phyloP scores from a whole-genome alignment of 345 rosid genomes.

The Crucihimalaya himalaica region DNA sequence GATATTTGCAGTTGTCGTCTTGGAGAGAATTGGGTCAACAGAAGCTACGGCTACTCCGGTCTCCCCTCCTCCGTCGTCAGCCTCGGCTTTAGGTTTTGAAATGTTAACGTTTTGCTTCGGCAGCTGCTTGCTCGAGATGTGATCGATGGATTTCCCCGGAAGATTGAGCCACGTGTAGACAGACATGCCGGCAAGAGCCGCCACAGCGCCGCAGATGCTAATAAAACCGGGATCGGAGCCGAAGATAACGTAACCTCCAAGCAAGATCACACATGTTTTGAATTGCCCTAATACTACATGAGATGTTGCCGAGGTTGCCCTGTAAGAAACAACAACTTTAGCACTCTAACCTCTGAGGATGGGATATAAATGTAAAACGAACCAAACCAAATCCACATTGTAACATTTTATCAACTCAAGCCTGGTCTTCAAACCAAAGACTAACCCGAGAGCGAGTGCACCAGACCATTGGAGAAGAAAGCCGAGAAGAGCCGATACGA shows the following conservation, averaged over 20 bases:
- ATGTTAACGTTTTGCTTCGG: conserved; percentile 43
- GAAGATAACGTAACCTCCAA: conserved; percentile 78
- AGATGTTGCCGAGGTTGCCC: conserved; percentile 95
- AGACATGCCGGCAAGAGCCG: conserved; percentile 81
- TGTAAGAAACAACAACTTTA: conserved; percentile 30
- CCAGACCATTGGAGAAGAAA: conserved; percentile 98
- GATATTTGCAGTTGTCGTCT: conserved; percentile 36
- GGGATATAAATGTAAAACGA: neutral
- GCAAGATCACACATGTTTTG: conserved; percentile 81
- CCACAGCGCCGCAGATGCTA: conserved; percentile 78
- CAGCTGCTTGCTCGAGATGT: conserved; percentile 46
- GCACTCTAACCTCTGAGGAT: neutral
- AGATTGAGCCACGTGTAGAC: conserved; percentile 68
- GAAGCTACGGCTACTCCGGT: conserved; percentile 17
- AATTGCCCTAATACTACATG: conserved; percentile 96
- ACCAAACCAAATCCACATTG: neutral
- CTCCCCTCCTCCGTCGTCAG: conserved; percentile 36
- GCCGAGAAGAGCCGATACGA: conserved; percentile 81
- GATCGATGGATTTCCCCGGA: conserved; percentile 43
- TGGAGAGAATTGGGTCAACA: conserved; percentile 29
- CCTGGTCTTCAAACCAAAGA: neutral
- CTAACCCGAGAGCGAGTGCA: conserved; percentile 93
- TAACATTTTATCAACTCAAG: neutral
- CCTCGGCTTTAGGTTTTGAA: conserved; percentile 47
- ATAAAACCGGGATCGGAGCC: conserved; percentile 73